Conservation (phyloP, 805 yeast genomes). For the Nakazawaea anatomiae region DNA sequence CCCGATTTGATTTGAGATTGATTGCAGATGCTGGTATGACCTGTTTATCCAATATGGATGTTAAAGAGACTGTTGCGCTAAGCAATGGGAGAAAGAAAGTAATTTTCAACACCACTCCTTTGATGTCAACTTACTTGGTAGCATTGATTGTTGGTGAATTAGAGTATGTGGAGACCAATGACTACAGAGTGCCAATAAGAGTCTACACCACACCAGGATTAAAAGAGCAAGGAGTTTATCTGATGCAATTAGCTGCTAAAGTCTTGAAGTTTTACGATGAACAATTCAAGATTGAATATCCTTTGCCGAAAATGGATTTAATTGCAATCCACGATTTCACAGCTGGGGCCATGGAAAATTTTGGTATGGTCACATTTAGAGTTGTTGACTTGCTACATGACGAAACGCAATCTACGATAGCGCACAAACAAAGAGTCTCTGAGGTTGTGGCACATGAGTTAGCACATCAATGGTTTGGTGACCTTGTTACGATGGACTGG, state of each 20-base stretch:
- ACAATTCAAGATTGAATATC: slow-evolving; percentile 51
- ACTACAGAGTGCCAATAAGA: slow-evolving; percentile 53
- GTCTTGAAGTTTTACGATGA: slow-evolving; percentile 43
- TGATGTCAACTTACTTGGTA: slow-evolving; percentile 68
- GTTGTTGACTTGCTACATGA: slow-evolving; percentile 51
- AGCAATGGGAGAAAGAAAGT: slow-evolving; percentile 38
- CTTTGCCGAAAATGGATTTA: slow-evolving; percentile 78
- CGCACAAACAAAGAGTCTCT: slow-evolving; percentile 67
- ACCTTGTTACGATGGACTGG: slow-evolving; percentile 88
- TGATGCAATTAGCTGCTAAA: slow-evolving; percentile 40
- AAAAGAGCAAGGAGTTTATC: slow-evolving; percentile 38
- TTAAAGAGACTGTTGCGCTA: slow-evolving; percentile 29
- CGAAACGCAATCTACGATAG: slow-evolving; percentile 36
- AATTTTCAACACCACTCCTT: slow-evolving; percentile 56
- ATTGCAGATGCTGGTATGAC: slow-evolving; percentile 46
- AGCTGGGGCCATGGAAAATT: slow-evolving; percentile 90
- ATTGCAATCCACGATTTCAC: slow-evolving; percentile 75
- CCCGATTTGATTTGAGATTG: slow-evolving; percentile 54
- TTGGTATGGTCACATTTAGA: slow-evolving; percentile 74
- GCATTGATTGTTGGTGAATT: slow-evolving; percentile 72
- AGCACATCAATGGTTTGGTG: slow-evolving; percentile 92
- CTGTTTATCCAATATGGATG: slow-evolving; percentile 66
- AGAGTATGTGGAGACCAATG: slow-evolving; percentile 49
- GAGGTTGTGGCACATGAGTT: slow-evolving; percentile 83
- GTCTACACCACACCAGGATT: slow-evolving; percentile 49